These are phyloP conservation scores for Pichia insulana DNA, from an alignment of 805 yeast species.

Conservation along the genomic window DNA sequence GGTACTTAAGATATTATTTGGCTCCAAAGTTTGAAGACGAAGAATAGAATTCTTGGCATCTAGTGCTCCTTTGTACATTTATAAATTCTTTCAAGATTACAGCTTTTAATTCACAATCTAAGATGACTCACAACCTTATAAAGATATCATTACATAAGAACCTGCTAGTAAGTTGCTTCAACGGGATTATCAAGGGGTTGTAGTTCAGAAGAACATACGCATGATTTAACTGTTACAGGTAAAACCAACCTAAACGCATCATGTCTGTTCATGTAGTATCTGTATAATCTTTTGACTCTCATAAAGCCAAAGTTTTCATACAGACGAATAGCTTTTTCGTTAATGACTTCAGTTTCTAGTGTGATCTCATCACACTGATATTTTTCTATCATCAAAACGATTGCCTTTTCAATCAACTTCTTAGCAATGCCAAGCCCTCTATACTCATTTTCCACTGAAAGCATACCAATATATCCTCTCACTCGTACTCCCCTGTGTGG, in stretches of 20 bases:
- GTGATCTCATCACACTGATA: conserved; percentile 80
- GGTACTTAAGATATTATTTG: conserved; percentile 88
- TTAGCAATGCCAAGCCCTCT: conserved; percentile 83
- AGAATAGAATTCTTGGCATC: conserved; percentile 33
- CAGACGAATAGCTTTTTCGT: conserved; percentile 32
- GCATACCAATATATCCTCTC: conserved; percentile 95
- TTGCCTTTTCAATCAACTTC: conserved; percentile 50
- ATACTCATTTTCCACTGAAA: conserved; percentile 66
- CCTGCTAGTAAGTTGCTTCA: conserved; percentile 21
- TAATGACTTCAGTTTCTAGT: conserved; percentile 85
- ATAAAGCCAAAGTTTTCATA: conserved; percentile 32
- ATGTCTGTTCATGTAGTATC: conserved; percentile 86
- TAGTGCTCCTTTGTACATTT: not conserved
- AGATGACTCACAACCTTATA: too few relatives aligned
- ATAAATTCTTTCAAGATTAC: conserved; percentile 1
- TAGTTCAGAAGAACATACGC: conserved; percentile 39
- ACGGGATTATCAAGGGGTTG: conserved; percentile 14
- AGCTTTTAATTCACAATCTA: conserved; percentile 2
- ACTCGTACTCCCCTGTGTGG: conserved; percentile 61
- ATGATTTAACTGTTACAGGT: conserved; percentile 61
- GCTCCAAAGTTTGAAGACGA: conserved; percentile 98
- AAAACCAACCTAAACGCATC: conserved; percentile 85
- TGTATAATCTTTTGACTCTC: conserved; percentile 48
- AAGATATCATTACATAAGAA: too few relatives aligned
- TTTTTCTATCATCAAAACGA: conserved; percentile 53